phyloP scores from a whole-genome alignment of 2,329 filamentous ascomycete species.

The Metarhizium anisopliae region DNA sequence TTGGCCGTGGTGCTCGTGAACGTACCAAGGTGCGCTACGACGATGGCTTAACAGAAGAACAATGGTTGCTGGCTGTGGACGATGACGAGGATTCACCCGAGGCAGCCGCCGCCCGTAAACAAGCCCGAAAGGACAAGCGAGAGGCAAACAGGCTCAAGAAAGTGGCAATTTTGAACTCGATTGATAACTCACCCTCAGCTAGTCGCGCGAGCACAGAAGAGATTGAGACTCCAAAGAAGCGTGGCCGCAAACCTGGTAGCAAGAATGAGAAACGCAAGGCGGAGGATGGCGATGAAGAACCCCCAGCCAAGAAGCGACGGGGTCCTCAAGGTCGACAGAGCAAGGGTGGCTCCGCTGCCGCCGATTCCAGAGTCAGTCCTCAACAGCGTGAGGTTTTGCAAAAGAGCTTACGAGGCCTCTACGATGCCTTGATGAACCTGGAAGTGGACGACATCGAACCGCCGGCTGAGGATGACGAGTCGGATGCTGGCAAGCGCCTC shows the following conservation, averaged over 20 bases:
- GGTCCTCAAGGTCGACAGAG: conserved; percentile 64
- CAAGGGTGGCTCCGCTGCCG: conserved; percentile 30
- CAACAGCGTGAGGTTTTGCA: conserved; percentile 72
- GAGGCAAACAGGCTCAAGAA: conserved; percentile 66
- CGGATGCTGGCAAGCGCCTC: conserved; percentile 56
- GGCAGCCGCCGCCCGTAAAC: conserved; percentile 82
- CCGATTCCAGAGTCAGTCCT: conserved; percentile 44
- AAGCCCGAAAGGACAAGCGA: conserved; percentile 73
- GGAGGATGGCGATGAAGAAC: conserved; percentile 66
- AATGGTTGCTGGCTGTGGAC: conserved; percentile 97
- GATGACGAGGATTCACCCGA: conserved; percentile 93
- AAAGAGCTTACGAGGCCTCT: conserved; percentile 66
- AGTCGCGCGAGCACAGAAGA: conserved; percentile 81
- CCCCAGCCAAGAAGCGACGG: conserved; percentile 69
- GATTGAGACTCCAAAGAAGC: conserved; percentile 66
- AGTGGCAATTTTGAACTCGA: conserved; percentile 19
- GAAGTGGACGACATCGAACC: conserved; percentile 66
- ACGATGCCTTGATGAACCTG: conserved; percentile 72
- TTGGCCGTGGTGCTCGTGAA: conserved; percentile 88
- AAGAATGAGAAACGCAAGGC: conserved; percentile 84
- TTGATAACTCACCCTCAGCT: conserved; percentile 65
- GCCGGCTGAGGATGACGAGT: conserved; percentile 46
- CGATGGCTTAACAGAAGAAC: conserved; percentile 94
- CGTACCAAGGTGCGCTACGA: conserved; percentile 92
- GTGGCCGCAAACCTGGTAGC: conserved; percentile 68